These are phyloP conservation scores for Graphium sp. DNA, from an alignment of 2,329 filamentous ascomycete species.

Conservation along the genomic window DNA sequence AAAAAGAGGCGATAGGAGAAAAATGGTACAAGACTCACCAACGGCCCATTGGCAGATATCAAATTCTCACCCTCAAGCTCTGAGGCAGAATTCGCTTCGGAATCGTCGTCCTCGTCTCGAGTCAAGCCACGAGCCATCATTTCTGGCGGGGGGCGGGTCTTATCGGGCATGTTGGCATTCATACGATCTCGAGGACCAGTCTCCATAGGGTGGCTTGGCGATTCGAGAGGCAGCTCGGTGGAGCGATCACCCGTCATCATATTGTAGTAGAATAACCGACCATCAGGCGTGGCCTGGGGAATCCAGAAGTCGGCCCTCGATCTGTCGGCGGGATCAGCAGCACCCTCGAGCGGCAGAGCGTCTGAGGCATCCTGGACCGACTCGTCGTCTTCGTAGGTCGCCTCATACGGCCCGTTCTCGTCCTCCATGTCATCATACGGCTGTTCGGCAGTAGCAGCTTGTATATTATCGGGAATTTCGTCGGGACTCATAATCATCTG, in stretches of 20 bases:
- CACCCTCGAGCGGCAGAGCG: conserved; percentile 51
- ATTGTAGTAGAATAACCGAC: conserved; percentile 93
- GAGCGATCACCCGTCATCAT: conserved; percentile 90
- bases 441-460: conserved; percentile 9
- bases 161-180: conserved; percentile 77
- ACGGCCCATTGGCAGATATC: not conserved
- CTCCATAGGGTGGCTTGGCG: conserved; percentile 65
- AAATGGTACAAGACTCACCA: conserved; percentile 2
- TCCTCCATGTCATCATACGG: conserved; percentile 45
- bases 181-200: conserved; percentile 75
- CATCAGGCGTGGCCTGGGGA: conserved; percentile 86
- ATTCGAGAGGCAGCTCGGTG: conserved; percentile 87
- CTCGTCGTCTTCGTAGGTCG: conserved; percentile 49
- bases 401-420: conserved; percentile 49
- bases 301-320: conserved; percentile 97
- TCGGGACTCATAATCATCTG: conserved; percentile 64
- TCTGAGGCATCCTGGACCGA: conserved; percentile 41
- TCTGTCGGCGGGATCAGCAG: conserved; percentile 40
- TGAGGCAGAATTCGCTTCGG: conserved; percentile 9
- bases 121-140: conserved; percentile 70
- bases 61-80: conserved; percentile 6
- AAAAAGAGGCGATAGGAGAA: conserved; percentile 12
- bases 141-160: conserved; percentile 77
- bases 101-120: conserved; percentile 80
- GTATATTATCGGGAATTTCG: conserved; percentile 47